phyloP scores from a whole-genome alignment of 2,329 filamentous ascomycete species.

The Venturia pyrina region DNA sequence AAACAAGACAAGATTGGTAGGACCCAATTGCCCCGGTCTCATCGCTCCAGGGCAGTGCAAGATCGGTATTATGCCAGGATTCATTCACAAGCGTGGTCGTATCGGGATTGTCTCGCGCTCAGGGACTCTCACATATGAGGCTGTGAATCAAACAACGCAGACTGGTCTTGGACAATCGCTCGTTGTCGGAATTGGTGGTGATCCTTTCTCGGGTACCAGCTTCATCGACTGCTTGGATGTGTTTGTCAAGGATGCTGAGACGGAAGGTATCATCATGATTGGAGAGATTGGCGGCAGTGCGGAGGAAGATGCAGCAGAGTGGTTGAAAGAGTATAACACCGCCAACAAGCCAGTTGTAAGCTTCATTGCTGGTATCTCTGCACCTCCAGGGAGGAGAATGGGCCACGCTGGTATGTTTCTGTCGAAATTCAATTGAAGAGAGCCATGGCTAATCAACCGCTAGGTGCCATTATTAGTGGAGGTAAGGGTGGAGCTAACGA shows the following conservation, averaged over 20 bases:
- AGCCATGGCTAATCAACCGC: slow-evolving; percentile 12
- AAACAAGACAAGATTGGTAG: slow-evolving; percentile 90
- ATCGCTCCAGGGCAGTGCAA: slow-evolving; percentile 97
- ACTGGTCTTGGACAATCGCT: slow-evolving; percentile 94
- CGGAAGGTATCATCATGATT: slow-evolving; percentile 99
- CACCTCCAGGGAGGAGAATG: slow-evolving; percentile 93
- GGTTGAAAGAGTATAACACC: slow-evolving; percentile 85
- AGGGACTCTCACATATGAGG: slow-evolving; percentile 97
- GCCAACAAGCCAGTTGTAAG: slow-evolving; percentile 91
- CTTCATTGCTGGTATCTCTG: slow-evolving; percentile 98
- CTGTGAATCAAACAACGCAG: slow-evolving; percentile 98
- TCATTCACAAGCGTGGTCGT: slow-evolving; percentile 99
- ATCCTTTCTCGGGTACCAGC: slow-evolving; percentile 98
- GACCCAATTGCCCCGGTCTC: slow-evolving; percentile 96
- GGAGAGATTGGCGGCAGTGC: slow-evolving; percentile 96
- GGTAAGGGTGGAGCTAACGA: slow-evolving; percentile 97
- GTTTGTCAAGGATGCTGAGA: slow-evolving; percentile 92
- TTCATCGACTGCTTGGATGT: slow-evolving; percentile 99
- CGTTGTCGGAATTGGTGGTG: slow-evolving; percentile 95
- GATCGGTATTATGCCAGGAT: slow-evolving; percentile 99
- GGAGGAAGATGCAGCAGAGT: slow-evolving; percentile 97
- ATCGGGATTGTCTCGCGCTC: slow-evolving; percentile 98
- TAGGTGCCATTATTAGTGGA: slow-evolving; percentile 81
- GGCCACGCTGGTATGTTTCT: slow-evolving; percentile 69
- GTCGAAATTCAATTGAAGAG: background rate